Percentiles rank a stretch among this genome's conserved stretches.
Evolutionary conservation across 1,284 basidiomycete genomes (phyloP).

Genomic region (Cyathus pygmaeus): DNA sequence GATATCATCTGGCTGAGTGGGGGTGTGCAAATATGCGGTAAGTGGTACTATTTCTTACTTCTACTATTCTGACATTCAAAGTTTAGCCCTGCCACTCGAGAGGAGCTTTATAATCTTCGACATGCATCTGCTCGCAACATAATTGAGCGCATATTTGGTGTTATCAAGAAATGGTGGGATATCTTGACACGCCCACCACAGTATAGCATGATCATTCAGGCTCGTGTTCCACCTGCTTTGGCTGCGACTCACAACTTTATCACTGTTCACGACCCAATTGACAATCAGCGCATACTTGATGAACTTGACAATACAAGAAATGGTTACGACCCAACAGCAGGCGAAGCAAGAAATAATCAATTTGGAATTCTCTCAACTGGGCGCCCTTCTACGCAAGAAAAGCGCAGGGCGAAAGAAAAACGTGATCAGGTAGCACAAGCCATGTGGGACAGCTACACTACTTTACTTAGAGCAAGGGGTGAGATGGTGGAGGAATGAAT

Average conservation of each 20-base stretch:
- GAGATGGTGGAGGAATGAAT: no score
- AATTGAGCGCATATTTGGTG: constrained; percentile 52
- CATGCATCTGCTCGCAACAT: constrained; percentile 47
- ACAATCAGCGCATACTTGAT: not conserved
- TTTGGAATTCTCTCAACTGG: not conserved
- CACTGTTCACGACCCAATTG: constrained; percentile 10
- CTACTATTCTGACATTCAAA: no score
- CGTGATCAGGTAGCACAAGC: constrained; percentile 15
- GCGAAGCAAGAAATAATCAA: not conserved
- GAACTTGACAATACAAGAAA: not conserved
- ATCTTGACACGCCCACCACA: constrained; percentile 31
- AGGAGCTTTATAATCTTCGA: constrained; percentile 52
- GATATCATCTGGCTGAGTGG: constrained; percentile 49
- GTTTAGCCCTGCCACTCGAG: constrained; percentile 18
- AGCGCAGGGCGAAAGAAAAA: not conserved
- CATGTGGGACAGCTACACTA: constrained; percentile 21
- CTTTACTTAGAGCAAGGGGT: not conserved
- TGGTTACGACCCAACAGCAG: not conserved
- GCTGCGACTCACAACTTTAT: constrained; percentile 31
- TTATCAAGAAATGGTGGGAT: constrained; percentile 43
- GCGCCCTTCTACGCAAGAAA: not conserved
- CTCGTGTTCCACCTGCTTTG: constrained; percentile 34
- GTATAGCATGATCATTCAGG: constrained; percentile 39
- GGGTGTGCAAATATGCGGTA: constrained; percentile 28
- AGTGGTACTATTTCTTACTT: not conserved